Conservation (phyloP, 2,329 filamentous ascomycete species). For the Aspergillus fischeri region DNA sequence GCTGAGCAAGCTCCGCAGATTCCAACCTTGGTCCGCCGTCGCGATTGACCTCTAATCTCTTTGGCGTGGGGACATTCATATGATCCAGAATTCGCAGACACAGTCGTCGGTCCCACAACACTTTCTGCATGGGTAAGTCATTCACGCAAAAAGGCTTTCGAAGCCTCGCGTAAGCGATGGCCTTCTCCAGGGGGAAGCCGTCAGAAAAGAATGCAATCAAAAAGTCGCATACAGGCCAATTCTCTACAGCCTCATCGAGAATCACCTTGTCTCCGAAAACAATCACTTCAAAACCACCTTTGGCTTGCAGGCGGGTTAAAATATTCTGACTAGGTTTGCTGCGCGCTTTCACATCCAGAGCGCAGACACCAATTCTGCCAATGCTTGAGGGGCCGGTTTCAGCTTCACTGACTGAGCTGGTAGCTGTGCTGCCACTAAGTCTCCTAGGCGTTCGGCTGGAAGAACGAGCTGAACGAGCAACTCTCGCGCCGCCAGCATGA, state of each 20-base stretch:
- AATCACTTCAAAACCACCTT: slow-evolving; percentile 90
- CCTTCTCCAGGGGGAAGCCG: slow-evolving; percentile 93
- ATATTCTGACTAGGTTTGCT: slow-evolving; percentile 98
- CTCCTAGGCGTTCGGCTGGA: slow-evolving; percentile 68
- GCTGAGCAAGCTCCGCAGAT: slow-evolving; percentile 72
- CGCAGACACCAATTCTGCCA: slow-evolving; percentile 84
- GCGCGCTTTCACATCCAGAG: slow-evolving; percentile 88
- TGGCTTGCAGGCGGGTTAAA: slow-evolving; percentile 82
- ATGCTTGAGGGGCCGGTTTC: slow-evolving; percentile 50
- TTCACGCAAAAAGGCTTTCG: slow-evolving; percentile 97
- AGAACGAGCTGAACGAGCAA: slow-evolving; percentile 44
- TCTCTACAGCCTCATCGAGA: slow-evolving; percentile 90
- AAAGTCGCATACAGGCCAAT: slow-evolving; percentile 95
- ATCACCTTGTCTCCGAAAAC: slow-evolving; percentile 99
- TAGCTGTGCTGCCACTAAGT: slow-evolving; percentile 76
- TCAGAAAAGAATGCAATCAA: slow-evolving; percentile 98
- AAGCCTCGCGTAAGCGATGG: slow-evolving; percentile 88
- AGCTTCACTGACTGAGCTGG: slow-evolving; percentile 67
- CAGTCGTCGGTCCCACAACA: slow-evolving; percentile 90
- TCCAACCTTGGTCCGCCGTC: slow-evolving; percentile 82
- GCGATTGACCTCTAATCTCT: slow-evolving; percentile 82
- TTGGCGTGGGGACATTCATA: slow-evolving; percentile 84
- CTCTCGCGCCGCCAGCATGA: slow-evolving; percentile 32
- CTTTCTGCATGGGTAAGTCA: slow-evolving; percentile 93
- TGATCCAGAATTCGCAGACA: slow-evolving; percentile 85